Base-by-base conservation (phyloP, 352 stramenopile genomes). In the Phytophthora macrochlamydospora region DNA sequence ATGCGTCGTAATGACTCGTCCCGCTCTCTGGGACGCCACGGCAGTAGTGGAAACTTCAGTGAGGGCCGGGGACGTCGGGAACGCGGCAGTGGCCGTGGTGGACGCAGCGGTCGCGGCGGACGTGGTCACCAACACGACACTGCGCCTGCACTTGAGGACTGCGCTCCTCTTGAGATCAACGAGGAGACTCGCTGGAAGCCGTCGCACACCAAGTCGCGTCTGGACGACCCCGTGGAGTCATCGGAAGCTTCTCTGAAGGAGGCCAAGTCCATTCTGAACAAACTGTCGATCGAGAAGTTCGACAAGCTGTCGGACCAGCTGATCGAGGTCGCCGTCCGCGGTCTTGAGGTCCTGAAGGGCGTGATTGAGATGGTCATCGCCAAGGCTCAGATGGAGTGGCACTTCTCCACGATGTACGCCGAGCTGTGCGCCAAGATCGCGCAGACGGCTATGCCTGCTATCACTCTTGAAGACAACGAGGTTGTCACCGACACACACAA, bases 241-340 rank as follows among this genome's bases (percentile, higher is more conserved):
- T 75, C 75, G 4, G 90, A 95, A n/a, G 79, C 89, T 31, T 92
- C 87, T 31, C 63, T 98, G 44, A 89, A 91, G 65, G 89, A 96
- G 65, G 92, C 91, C 35, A 91, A 97, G 55, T 67, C 96, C 37
- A 97, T 99, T 55, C 73, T 99, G 18, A 99, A 99, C 87, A 98
- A 99, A 80, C 82, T 99, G 44, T 98, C 93, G 46, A 89, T 98
- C 35, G 98, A 98, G 46, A 99, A 98, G 62, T 98, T 99, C 54
- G 93, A 98, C 57, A 97, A 97, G 66, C 78, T 99, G 31, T 98
- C 91, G 24, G 80, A 93, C 45, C 81, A 93, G 46, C 91, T 99
- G 35, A 93, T 98, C 63, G 75, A 91, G 9, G 92, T 98, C 42
- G 93, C 91, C 4, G 94, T 98, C 61, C 87, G 80, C 13, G 82